Conservation (phyloP, 257 asterid species). For the Gentiana straminea region DNA sequence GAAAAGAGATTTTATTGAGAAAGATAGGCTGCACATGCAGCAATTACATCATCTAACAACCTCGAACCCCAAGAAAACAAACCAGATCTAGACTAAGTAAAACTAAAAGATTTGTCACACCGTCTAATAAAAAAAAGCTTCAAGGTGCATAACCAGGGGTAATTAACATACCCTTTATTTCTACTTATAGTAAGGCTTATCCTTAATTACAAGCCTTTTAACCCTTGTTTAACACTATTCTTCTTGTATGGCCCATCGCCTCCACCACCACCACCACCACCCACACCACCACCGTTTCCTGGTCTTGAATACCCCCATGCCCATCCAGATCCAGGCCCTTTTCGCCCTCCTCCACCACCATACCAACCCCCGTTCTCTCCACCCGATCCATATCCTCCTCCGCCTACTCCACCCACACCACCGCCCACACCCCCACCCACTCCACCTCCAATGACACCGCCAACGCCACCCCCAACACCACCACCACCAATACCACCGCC, state of each 20-base stretch:
- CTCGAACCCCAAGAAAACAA: background rate
- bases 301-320: slow-evolving; percentile 9
- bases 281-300: slow-evolving; percentile 10
- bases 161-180: slow-evolving; percentile 13
- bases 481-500: slow-evolving; percentile 4
- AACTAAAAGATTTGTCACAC: background rate
- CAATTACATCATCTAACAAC: too few relatives aligned
- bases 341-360: slow-evolving; percentile 6
- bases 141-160: slow-evolving; percentile 8
- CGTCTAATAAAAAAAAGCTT: background rate
- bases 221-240: background rate
- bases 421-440: slow-evolving; percentile 11
- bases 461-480: slow-evolving; percentile 13
- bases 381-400: slow-evolving; percentile 11
- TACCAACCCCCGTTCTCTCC: slow-evolving; percentile 15
- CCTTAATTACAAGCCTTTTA: background rate
- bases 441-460: slow-evolving; percentile 19
- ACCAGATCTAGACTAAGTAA: background rate
- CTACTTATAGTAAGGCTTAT: background rate
- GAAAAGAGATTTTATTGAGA: too few relatives aligned
- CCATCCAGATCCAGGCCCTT: slow-evolving; percentile 4
- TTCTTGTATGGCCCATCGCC: slow-evolving; percentile 13
- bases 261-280: slow-evolving; percentile 3
- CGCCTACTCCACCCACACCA: slow-evolving; percentile 6
- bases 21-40: too few relatives aligned